Evolutionary conservation across 2,329 filamentous ascomycete species (phyloP), one percentile per base, ranked within the genome.

Genomic region (Penicillium sp.): DNA sequence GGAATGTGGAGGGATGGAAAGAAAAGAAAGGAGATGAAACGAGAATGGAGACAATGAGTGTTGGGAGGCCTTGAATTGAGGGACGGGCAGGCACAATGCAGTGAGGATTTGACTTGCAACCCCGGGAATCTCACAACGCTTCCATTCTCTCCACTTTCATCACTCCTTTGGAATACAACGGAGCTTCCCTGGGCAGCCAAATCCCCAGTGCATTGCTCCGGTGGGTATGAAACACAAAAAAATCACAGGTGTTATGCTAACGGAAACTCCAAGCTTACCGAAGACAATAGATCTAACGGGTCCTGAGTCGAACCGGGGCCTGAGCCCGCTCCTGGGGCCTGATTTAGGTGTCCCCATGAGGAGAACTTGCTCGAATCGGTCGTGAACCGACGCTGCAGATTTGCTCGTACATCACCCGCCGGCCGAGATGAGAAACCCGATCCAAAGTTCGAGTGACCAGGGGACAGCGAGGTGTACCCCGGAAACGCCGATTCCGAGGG

Each of bases 341-440:
- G 81, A 44, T 81, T 83, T 67, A 92, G 77, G 57, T 84, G 83
- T 54, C 82, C 84, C 75, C 90, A 79, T 71, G 88, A 90, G 73
- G 89, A 88, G 75, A 93, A 79, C 82, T 92, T 83, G 75, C 90
- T 82, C 77, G 90, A 87, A 77, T 96, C 95, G 54, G 92, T 94
- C 60, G 93, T 97, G 77, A 97, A 97, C 70, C 93, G 88, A 69
- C 93, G 88, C 75, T 92, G 90, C 71, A 97, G 81, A 65, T 86
- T 87, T 59, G 85, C 84, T 74, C 92, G 87, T 62, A 83, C 83
- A 70, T 96, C 90, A 73, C 85, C 82, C 60, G 82, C 72, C 57
- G 79, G 73, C 53, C 78, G 72, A 54, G 51, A 44, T 1, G 79
- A 75, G 61, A 82, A 80, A 61, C 83, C 83, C 45, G 77, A 80